Evolutionary conservation across 1,284 basidiomycete species (phyloP).

Genomic region (Ustilago curta): DNA sequence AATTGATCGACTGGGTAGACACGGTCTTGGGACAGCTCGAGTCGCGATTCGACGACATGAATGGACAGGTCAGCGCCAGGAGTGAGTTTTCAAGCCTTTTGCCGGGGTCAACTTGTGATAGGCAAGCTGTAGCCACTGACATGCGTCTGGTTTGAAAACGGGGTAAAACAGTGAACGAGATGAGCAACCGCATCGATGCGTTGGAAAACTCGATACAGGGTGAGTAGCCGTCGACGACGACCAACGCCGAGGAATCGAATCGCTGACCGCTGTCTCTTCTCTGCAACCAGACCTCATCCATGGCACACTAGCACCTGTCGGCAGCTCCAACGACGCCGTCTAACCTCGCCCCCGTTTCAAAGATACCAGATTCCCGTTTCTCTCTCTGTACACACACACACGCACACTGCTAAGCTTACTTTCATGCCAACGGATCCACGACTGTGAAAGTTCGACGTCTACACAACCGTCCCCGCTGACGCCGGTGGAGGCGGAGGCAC

Average conservation of each 20-base stretch:
- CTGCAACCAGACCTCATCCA: constrained; percentile 36
- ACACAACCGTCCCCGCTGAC: not conserved
- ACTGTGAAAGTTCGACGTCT: not conserved
- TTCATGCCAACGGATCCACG: not conserved
- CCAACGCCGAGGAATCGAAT: not conserved
- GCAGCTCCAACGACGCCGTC: constrained; percentile 1
- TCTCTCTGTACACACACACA: not conserved
- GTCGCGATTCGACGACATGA: constrained; percentile 60
- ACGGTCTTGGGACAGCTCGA: constrained; percentile 61
- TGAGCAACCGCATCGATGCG: constrained; percentile 66
- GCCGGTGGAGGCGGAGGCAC: constrained; percentile 20
- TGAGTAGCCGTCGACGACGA: constrained; percentile 16
- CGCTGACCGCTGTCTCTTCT: not conserved
- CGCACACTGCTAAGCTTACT: not conserved
- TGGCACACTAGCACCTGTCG: constrained; percentile 34
- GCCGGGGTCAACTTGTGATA: too few relatives aligned
- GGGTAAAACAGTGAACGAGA: constrained; percentile 61
- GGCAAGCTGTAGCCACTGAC: too few relatives aligned
- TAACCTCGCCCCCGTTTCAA: not conserved
- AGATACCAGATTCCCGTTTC: constrained; percentile 4
- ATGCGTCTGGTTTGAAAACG: not conserved
- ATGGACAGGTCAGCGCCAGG: constrained; percentile 56
- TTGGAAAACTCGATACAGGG: constrained; percentile 65
- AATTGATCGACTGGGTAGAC: constrained; percentile 68
- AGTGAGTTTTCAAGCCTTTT: constrained; percentile 59